These are phyloP conservation scores for Erysimum cheiranthoides DNA, from an alignment of 345 rosid genomes.

Conservation along the genomic window DNA sequence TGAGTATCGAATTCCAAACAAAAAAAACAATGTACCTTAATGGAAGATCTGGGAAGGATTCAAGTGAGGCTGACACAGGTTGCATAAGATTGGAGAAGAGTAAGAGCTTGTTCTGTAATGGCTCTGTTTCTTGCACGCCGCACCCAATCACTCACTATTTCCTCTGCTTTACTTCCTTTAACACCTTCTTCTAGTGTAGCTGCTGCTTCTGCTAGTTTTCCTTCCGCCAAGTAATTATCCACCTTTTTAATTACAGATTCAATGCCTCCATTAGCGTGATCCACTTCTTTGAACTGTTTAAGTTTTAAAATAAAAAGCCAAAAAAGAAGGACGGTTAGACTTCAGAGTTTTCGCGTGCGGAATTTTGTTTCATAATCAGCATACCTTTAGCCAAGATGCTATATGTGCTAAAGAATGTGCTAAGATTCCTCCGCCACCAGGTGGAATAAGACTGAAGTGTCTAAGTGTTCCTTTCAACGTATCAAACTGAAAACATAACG, in stretches of 20 bases:
- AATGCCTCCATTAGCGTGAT: conserved; percentile 69
- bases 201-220: conserved; percentile 92
- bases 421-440: conserved; percentile 86
- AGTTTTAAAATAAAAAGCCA: neutral
- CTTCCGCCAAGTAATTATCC: conserved; percentile 74
- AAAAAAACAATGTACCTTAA: conserved; percentile 26
- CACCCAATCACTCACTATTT: conserved; percentile 74
- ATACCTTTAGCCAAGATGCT: conserved; percentile 91
- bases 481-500: conserved; percentile 62
- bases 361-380: conserved; percentile 23
- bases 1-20: neutral
- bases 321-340: neutral
- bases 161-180: conserved; percentile 88
- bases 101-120: conserved; percentile 85
- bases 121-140: conserved; percentile 77
- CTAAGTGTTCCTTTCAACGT: conserved; percentile 76
- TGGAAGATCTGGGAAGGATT: conserved; percentile 23
- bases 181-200: conserved; percentile 84
- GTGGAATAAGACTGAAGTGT: conserved; percentile 90
- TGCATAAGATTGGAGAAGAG: conserved; percentile 85
- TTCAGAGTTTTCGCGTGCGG: neutral
- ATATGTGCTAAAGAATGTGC: conserved; percentile 77
- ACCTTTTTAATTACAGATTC: conserved; percentile 75
- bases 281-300: conserved; percentile 69
- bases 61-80: conserved; percentile 76